Evolutionary conservation across 2,329 filamentous ascomycete species (phyloP), one percentile per base, ranked within the genome.

Genomic region (Aureobasidium sp.): DNA sequence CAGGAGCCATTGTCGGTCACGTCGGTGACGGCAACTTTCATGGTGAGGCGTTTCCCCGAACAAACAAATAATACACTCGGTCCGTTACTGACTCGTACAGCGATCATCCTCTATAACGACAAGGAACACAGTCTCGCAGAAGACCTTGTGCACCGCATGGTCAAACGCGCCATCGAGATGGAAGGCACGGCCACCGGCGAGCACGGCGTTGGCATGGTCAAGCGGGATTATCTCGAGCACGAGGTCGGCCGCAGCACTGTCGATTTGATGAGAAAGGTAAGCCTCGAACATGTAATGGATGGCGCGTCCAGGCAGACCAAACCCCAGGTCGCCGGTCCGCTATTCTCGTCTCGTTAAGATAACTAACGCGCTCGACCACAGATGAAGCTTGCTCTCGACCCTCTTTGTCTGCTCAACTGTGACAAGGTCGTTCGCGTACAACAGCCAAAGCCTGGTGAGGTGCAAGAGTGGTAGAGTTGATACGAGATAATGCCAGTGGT

Each of bases 181-280:
- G 90, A 94, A 74, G 90, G 90, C 9, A 94, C 90, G 0, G 89
- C 91, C 1, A 92, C 90, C 14, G 90, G 90, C 60, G 90, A 95
- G 75, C 90, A 95, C 73, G 90, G 90, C 45, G 87, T 94, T 59
- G 90, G 90, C 7, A 77, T 95, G 52, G 88, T 93, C 62, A 95
- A 95, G 82, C 80, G 90, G 67, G 90, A 94, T 71, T 93, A 93
- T 70, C 80, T 95, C 47, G 81, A 85, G 11, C 87, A 92, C 70
- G 90, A 95, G 75, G 78, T 94, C 44, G 89, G 90, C 14, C 79
- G 85, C 72, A 79, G 76, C 14, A 90, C 89, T 0, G 89, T 95
- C 9, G 88, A 92, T 75, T 80, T 87, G 25, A 95, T 95, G 90
- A 83, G 90, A 75, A 89, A 87, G 81, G 86, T 88, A 75, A 68